These are phyloP conservation scores for Nidula microcarpa DNA, from an alignment of 768 basidiomycete genomes.

Conservation along the genomic window DNA sequence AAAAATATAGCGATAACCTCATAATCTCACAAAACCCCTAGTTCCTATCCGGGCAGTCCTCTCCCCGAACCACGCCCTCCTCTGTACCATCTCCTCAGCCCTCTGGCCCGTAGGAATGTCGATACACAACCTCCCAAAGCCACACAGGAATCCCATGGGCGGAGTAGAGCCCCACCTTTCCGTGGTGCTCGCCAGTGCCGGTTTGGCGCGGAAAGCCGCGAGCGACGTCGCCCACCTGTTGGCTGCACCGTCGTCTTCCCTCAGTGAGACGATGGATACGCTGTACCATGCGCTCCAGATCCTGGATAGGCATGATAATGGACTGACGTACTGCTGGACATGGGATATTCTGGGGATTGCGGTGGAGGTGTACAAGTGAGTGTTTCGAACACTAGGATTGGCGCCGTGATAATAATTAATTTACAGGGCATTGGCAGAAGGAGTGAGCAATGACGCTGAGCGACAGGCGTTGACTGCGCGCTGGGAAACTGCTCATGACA, in stretches of 20 bases:
- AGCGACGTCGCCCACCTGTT: constrained; percentile 61
- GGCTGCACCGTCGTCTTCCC: constrained; percentile 33
- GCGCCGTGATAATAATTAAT: constrained; percentile 1
- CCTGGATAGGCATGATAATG: constrained; percentile 41
- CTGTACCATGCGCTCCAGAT: constrained; percentile 43
- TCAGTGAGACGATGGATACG: constrained; percentile 40
- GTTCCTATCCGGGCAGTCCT: constrained; percentile 53
- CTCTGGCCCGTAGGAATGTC: constrained; percentile 31
- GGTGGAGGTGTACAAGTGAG: constrained; percentile 50
- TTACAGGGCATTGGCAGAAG: constrained; percentile 14
- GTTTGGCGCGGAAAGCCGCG: constrained; percentile 49
- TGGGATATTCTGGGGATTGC: constrained; percentile 39
- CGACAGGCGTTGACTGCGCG: constrained; percentile 37
- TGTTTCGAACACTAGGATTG: constrained; percentile 1
- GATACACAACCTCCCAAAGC: constrained; percentile 42
- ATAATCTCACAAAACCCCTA: constrained; percentile 19
- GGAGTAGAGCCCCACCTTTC: constrained; percentile 16
- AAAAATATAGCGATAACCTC: neutral
- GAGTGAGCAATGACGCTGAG: constrained; percentile 25
- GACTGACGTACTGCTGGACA: constrained; percentile 34
- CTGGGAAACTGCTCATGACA: constrained; percentile 64
- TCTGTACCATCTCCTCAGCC: constrained; percentile 52
- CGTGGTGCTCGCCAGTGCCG: constrained; percentile 31
- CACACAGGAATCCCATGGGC: constrained; percentile 2
- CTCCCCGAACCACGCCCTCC: constrained; percentile 58